Evolutionary conservation across 1,139 yeast genomes (phyloP).

Genomic region (Yamadazyma mexicana): DNA sequence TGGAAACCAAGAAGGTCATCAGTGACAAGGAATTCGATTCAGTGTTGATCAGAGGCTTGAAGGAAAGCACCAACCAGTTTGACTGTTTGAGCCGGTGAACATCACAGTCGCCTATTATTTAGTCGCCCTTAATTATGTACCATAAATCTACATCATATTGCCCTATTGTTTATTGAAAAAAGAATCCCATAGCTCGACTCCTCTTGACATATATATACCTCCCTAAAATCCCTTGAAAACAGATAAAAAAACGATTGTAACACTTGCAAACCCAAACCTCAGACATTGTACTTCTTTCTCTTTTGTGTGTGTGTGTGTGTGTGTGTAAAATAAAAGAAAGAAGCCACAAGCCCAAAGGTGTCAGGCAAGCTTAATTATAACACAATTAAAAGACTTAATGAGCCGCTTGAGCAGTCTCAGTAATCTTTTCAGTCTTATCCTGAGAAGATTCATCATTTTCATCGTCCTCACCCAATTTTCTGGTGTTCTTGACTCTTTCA

Average conservation of each 20-base stretch:
- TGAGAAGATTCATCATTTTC: conserved; percentile 23
- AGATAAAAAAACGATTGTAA: conserved; percentile 2
- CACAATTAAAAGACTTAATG: not conserved
- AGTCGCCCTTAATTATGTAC: no score
- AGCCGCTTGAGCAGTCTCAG: conserved; percentile 7
- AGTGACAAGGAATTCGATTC: conserved; percentile 25
- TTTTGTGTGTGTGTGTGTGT: conserved; percentile 14
- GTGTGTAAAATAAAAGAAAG: conserved; percentile 9
- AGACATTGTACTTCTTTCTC: not conserved
- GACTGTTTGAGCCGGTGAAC: conserved; percentile 18
- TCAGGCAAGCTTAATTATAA: no score
- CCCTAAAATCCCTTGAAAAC: conserved; percentile 12
- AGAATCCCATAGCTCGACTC: conserved; percentile 18
- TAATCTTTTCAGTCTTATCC: conserved; percentile 14
- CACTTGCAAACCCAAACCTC: not conserved
- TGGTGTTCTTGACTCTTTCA: conserved; percentile 31
- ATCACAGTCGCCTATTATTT: no score
- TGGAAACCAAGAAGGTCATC: conserved; percentile 19
- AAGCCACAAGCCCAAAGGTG: not conserved
- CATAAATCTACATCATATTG: no score
- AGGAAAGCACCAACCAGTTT: conserved; percentile 36
- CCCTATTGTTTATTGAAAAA: conserved; percentile 15
- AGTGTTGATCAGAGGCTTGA: conserved; percentile 29
- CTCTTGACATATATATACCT: conserved; percentile 9
- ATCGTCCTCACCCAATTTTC: conserved; percentile 16